Evolutionary conservation across 192 early-diverging fungal genomes (phyloP), one percentile per base, ranked within the genome.

Genomic region (Dissophora ornata): DNA sequence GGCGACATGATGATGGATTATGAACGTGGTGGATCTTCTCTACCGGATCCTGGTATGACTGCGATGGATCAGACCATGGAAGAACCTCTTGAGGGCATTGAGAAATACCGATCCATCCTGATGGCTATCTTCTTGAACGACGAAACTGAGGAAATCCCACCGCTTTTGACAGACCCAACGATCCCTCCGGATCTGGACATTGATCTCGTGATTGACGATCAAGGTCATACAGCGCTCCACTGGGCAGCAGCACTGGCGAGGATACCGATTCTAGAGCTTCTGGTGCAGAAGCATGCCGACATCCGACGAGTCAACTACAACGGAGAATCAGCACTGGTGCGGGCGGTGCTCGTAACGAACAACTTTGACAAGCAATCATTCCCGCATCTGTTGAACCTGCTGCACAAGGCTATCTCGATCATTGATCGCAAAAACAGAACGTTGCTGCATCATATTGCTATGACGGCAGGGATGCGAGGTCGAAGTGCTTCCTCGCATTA

Each of bases 171-270:
- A 22, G 59, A 80, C 25, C 61, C 71, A 25, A 65, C 70, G 8
- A 67, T 74, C 1, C 82, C 86, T 0, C 24, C 48, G 9, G 88
- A 88, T 36, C 79, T 95, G 22, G 89, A 97, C 40, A 80, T 94
- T 26, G 89, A 98, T 70, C 68, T 96, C 25, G 81, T 90, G 3
- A 94, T 99, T 57, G 98, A 99, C 59, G 95, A 96, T 45, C 94
- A 94, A 44, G 97, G 97, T 13, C 95, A 99, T 79, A 94, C 96
- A 0, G 87, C 95, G 1, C 80, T 98, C 9, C 98, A 99, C 64
- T 99, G 97, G 97, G 96, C 98, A 13, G 92, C 95, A 1, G 93
- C 97, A 9, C 80, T 98, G 22, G 96, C 90, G 0, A 78, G 91
- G 40, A 84, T 94, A 38, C 81, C 86, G 30, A 83, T 96, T 1